Evolutionary conservation across 2,329 filamentous ascomycete genomes (phyloP).

Genomic region (Fusarium succisae): DNA sequence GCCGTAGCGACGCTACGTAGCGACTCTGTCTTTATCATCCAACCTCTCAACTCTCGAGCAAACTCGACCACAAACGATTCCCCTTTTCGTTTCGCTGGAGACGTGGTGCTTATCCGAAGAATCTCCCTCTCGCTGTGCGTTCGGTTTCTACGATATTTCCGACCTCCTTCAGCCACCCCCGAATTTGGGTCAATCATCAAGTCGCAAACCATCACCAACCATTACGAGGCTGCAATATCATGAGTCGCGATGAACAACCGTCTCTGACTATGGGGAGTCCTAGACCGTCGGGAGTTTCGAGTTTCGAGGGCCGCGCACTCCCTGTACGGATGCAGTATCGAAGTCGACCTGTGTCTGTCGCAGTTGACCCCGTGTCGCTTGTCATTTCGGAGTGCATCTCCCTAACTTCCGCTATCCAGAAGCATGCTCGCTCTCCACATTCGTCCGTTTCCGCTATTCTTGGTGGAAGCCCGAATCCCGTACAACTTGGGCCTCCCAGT

Average conservation of each 20-base stretch:
- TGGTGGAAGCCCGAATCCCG: constrained; percentile 74
- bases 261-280: constrained; percentile 41
- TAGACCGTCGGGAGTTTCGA: constrained; percentile 30
- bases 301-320: constrained; percentile 40
- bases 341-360: constrained; percentile 75
- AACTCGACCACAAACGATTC: constrained; percentile 5
- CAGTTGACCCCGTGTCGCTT: constrained; percentile 88
- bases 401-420: constrained; percentile 97
- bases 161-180: background rate
- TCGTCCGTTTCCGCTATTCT: constrained; percentile 96
- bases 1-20: constrained; percentile 21
- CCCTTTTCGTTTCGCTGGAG: constrained; percentile 10
- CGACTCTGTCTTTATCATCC: constrained; percentile 31
- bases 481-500: constrained; percentile 62
- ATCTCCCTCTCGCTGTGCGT: background rate
- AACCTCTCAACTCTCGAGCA: constrained; percentile 25
- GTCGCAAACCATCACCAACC: constrained; percentile 27
- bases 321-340: constrained; percentile 65
- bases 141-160: background rate
- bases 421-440: constrained; percentile 94
- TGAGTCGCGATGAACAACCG: constrained; percentile 47
- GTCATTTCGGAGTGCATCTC: constrained; percentile 99
- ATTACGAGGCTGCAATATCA: constrained; percentile 39
- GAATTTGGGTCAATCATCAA: constrained; percentile 10
- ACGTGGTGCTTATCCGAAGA: constrained; percentile 23